phyloP scores from a whole-genome alignment of 2,329 filamentous ascomycete species.

The Epichloe scottii region DNA sequence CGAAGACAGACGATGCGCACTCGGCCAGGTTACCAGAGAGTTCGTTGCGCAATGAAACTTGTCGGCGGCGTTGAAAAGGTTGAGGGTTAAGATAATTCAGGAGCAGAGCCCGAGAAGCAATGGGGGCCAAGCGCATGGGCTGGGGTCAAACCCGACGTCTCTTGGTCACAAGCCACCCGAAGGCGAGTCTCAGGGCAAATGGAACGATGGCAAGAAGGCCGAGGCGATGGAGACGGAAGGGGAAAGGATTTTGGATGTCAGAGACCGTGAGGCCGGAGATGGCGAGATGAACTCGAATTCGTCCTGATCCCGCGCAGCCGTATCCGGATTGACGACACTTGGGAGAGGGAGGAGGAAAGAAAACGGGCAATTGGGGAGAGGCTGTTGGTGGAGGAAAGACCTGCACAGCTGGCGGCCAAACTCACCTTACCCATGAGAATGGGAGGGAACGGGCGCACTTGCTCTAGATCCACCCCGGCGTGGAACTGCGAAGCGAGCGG shows the following conservation, averaged over 20 bases:
- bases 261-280: not conserved
- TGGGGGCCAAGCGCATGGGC: conserved; percentile 4
- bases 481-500: conserved; percentile 12
- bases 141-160: conserved; percentile 4
- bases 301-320: conserved; percentile 18
- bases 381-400: conserved; percentile 27
- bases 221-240: not conserved
- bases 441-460: conserved; percentile 23
- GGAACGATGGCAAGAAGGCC: conserved; percentile 1
- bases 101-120: conserved; percentile 1
- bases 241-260: not conserved
- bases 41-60: not conserved
- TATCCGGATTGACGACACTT: conserved; percentile 18
- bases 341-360: conserved; percentile 20
- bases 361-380: conserved; percentile 27
- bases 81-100: not conserved
- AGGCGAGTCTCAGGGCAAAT: not conserved
- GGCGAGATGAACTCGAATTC: conserved; percentile 6
- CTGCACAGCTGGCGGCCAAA: conserved; percentile 26
- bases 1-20: not conserved
- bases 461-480: conserved; percentile 17
- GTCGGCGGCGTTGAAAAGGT: not conserved
- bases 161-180: not conserved
- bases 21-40: not conserved
- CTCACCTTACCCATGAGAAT: conserved; percentile 31